A percentile compares a stretch with the other conserved stretches of the same genome.
These are phyloP conservation scores for Trichomonas gallinae DNA, from an alignment of 208 protist species.

Conservation along the genomic window DNA sequence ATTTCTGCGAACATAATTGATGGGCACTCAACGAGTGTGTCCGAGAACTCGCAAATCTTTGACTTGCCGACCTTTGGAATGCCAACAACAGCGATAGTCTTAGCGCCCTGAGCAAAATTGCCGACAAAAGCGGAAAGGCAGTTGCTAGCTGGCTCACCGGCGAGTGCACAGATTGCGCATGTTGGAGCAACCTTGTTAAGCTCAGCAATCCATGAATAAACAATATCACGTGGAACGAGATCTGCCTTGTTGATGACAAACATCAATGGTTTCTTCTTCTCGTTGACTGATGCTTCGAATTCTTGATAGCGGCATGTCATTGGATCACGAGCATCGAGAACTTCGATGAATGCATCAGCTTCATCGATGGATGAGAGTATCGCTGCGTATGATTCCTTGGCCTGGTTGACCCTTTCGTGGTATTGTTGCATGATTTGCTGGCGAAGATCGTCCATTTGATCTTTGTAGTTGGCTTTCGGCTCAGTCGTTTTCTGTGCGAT, in stretches of 20 bases:
- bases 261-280: neutral
- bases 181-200: neutral
- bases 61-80: neutral
- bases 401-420: neutral
- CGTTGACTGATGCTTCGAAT: neutral
- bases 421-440: neutral
- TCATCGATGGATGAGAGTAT: neutral
- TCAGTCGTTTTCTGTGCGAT: neutral
- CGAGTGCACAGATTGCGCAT: neutral
- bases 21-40: neutral
- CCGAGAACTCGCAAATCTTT: neutral
- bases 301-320: neutral
- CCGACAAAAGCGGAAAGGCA: neutral
- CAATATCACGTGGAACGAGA: neutral
- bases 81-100: neutral
- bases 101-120: neutral
- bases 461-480: neutral
- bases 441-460: neutral
- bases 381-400: neutral
- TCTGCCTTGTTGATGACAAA: neutral
- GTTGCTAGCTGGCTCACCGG: neutral
- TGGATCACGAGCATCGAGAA: conserved; percentile 13
- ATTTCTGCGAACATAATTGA: neutral
- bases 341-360: neutral
- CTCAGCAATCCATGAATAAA: neutral